phyloP scores from a whole-genome alignment of 2,329 filamentous ascomycete species.

The Stagonosporopsis chrysanthemi region DNA sequence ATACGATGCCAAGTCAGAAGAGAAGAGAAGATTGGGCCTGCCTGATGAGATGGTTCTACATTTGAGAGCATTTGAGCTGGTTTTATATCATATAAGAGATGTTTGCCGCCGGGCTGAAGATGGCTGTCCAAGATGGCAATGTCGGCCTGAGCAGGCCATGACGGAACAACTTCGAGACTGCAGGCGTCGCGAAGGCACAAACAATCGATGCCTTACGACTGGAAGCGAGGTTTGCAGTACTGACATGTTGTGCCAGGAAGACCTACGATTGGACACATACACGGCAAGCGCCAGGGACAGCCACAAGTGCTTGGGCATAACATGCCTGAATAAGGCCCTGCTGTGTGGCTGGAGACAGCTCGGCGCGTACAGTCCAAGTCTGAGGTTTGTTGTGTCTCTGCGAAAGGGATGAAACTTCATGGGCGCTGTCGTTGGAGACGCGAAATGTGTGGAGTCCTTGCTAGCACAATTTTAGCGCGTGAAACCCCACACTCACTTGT shows the following conservation, averaged over 20 bases:
- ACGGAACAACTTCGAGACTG: conserved; percentile 47
- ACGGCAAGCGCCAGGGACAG: conserved; percentile 34
- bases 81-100: conserved; percentile 46
- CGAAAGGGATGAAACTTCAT: conserved; percentile 45
- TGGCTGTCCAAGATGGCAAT: conserved; percentile 28
- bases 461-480: conserved; percentile 9
- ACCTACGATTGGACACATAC: conserved; percentile 36
- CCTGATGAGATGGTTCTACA: conserved; percentile 41
- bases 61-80: conserved; percentile 44
- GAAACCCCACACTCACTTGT: conserved; percentile 8
- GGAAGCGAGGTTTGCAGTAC: conserved; percentile 25
- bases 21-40: conserved; percentile 47
- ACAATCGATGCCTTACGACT: conserved; percentile 28
- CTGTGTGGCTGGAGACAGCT: conserved; percentile 34
- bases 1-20: conserved; percentile 39
- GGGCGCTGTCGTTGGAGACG: conserved; percentile 28
- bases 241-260: conserved; percentile 17
- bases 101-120: conserved; percentile 31
- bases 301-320: conserved; percentile 27
- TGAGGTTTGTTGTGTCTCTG: conserved; percentile 37
- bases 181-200: conserved; percentile 43
- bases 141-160: conserved; percentile 36
- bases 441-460: conserved; percentile 29
- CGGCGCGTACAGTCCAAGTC: conserved; percentile 11
- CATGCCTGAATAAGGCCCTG: conserved; percentile 21